These are phyloP conservation scores for Eustoma russellianum DNA, from an alignment of 257 asterid species.

Conservation along the genomic window DNA sequence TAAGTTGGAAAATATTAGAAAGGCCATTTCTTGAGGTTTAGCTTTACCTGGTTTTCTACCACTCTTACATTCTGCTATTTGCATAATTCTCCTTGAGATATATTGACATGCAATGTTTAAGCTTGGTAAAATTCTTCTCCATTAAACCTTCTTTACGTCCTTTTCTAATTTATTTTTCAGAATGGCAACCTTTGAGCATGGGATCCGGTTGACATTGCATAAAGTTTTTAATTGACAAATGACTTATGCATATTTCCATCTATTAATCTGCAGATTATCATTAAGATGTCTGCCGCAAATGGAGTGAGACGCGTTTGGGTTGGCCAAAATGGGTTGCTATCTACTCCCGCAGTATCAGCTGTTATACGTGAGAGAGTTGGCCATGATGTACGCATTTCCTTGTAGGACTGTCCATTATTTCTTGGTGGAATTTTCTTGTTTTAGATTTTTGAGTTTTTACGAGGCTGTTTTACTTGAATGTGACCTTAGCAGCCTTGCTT, in stretches of 20 bases:
- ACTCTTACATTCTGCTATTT: too few relatives aligned
- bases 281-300: slow-evolving; percentile 93
- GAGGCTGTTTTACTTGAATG: slow-evolving; percentile 1
- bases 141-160: too few relatives aligned
- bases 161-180: too few relatives aligned
- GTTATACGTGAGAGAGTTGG: slow-evolving; percentile 86
- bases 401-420: background rate
- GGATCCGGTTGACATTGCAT: background rate
- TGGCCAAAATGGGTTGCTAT: slow-evolving; percentile 83
- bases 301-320: slow-evolving; percentile 97
- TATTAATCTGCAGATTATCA: slow-evolving; percentile 53
- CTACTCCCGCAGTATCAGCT: slow-evolving; percentile 95
- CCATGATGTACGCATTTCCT: slow-evolving; percentile 54
- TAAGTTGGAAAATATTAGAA: too few relatives aligned
- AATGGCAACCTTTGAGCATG: background rate
- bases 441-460: background rate
- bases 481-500: background rate
- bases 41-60: too few relatives aligned
- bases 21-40: too few relatives aligned
- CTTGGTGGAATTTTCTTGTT: slow-evolving; percentile 6
- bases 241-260: slow-evolving; percentile 6
- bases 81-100: too few relatives aligned
- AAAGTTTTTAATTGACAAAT: slow-evolving; percentile 6
- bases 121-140: too few relatives aligned
- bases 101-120: too few relatives aligned